Evolutionary conservation across 805 yeast genomes (phyloP).

Genomic region (Wickerhamomyces kurtzmanii): DNA sequence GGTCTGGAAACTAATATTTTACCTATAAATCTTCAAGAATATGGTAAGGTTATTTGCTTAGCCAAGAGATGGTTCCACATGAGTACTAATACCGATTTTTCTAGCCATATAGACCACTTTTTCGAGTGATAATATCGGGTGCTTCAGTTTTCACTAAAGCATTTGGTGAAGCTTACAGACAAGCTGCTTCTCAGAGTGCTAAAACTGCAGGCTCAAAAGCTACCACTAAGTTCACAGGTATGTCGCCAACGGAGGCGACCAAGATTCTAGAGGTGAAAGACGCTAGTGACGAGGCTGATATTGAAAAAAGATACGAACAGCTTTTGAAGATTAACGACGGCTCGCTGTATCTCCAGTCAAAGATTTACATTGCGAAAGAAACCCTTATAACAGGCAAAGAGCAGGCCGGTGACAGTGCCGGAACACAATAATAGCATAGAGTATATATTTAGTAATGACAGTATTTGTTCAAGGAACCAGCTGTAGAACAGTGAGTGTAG

Average conservation of each 20-base stretch:
- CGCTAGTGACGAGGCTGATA: constrained; percentile 43
- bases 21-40: too few relatives aligned
- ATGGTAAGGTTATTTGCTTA: too few relatives aligned
- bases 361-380: constrained; percentile 68
- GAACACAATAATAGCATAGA: too few relatives aligned
- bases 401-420: too few relatives aligned
- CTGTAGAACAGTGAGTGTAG: background rate
- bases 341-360: constrained; percentile 85
- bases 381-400: constrained; percentile 4
- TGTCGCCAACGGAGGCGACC: constrained; percentile 81
- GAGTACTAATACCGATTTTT: background rate
- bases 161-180: constrained; percentile 92
- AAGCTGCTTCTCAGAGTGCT: constrained; percentile 91
- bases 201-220: constrained; percentile 43
- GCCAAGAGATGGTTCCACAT: background rate
- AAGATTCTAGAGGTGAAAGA: constrained; percentile 68
- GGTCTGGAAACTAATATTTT: too few relatives aligned
- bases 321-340: constrained; percentile 92
- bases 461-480: too few relatives aligned
- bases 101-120: constrained; percentile 83
- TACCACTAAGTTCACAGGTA: constrained; percentile 51
- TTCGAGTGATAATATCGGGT: constrained; percentile 87
- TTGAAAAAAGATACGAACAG: constrained; percentile 66
- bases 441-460: too few relatives aligned
- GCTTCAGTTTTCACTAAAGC: constrained; percentile 95